Base-by-base conservation (phyloP, 75 land plant species). In the Selaginella moellendorffii region DNA sequence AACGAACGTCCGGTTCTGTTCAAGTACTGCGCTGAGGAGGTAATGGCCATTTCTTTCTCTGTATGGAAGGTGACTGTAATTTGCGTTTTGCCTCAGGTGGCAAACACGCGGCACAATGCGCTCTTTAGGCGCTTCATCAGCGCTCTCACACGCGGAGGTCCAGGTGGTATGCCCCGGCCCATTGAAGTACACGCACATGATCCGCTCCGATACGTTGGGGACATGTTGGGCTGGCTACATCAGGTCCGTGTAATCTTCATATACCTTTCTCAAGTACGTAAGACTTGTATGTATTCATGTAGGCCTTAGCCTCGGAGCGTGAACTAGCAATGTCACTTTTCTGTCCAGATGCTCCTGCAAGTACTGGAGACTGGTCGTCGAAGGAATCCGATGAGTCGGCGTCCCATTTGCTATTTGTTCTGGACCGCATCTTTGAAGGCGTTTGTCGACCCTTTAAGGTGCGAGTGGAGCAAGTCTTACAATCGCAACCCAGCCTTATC, bases 101-200 rank as follows among this genome's bases (percentile, higher is more conserved):
- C 98, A 54, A 93, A 88, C 66, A 89, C 93, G 82, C 78, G 98
- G 52, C 98, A 93, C 63, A 82, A 93, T 79, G 90, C 98, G 28
- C 65, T 93, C 30, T 93, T 93, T 71, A 73, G 98, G 68, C 77
- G 98, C 30, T 93, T 93, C 69, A 79, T 93, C 60, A 89, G 84
- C 77, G 98, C 98, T 62, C 83, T 93, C 29, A 93, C 98, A 26
- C 85, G 98, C 66, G 98, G 97, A 65, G 98, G 98, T n/a, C 98
- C 98, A 65, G 96, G 98, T 63, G 98, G 96, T 12, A 63, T 93
- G 72, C 98, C 98, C n/a, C 75, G 96, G 54, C 98, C 98, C 23
- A 93, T 93, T 61, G 98, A 93, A 86, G 98, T 93, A 63, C 98
- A 93, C 79, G 98, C 98, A 59, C 96, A 93, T 77, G 98, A 93